Evolutionary conservation across 495 filamentous ascomycete genomes (phyloP), one percentile per base, ranked within the genome.

Genomic region (Bacidia rubella): DNA sequence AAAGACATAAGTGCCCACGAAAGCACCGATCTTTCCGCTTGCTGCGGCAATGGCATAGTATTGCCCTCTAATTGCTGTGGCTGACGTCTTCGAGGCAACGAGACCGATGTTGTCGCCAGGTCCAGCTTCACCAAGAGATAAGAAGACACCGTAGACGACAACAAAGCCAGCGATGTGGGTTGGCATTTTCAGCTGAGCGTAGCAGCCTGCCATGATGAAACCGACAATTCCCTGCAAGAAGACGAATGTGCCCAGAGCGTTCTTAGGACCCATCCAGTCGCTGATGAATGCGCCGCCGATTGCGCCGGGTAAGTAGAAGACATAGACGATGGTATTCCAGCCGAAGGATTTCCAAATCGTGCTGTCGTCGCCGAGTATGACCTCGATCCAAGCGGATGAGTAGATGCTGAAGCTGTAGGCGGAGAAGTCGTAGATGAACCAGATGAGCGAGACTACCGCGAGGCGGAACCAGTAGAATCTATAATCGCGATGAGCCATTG

Each of bases 41-140:
- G 89, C 89, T 1, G 89, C 89, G 1, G 88, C 87, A 50, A 93
- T 79, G 11, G 84, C 87, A 65, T 96, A 96, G 69, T 93, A 96
- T 61, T 92, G 86, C 10, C 89, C 90, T 21, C 89, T 74, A 27
- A 96, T 82, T 11, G 81, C 80, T 2, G 90, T 96, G 0, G 89
- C 86, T 63, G 81, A 83, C 15, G 85, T 90, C 68, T 94, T 95
- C 49, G 86, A 85, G 0, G 89, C 88, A 20, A 89, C 66, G 0
- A 95, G 76, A 3, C 89, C 88, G 59, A 95, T 93, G 65, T 95
- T 95, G 67, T 96, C 82, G 24, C 89, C 90, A 0, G 90, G 87
- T 0, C 89, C 90, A 40, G 90, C 61, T 65, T 95, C 89, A 22
- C 89, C 90, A 9, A 95, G 75, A 0, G 80, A 78, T 2, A 86